phyloP scores from a whole-genome alignment of 805 yeast species.

The Lachancea sp. region DNA sequence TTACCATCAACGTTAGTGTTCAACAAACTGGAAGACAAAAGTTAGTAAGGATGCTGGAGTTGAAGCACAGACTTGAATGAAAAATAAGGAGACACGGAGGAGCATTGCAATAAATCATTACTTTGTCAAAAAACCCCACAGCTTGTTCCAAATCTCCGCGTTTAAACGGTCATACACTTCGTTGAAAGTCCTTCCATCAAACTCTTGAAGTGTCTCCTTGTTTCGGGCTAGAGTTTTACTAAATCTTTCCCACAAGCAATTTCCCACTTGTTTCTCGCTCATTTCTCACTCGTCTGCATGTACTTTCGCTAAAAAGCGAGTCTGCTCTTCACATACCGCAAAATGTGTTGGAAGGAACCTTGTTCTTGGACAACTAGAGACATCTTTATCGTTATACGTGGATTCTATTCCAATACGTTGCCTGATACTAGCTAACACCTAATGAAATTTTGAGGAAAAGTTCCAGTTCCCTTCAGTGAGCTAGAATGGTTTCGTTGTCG shows the following conservation, averaged over 20 bases:
- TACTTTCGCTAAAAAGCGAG: not conserved
- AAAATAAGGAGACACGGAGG: not conserved
- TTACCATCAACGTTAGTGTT: constrained; percentile 99
- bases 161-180: too few species aligned
- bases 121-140: too few species aligned
- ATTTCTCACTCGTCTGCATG: not conserved
- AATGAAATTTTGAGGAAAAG: constrained; percentile 4
- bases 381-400: constrained; percentile 47
- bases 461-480: constrained; percentile 5
- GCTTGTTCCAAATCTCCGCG: too few species aligned
- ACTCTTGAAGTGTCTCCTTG: too few species aligned
- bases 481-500: too few species aligned
- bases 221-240: too few species aligned
- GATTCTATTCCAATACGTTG: not conserved
- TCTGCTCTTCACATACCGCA: constrained; percentile 68
- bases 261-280: not conserved
- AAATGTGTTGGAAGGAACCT: constrained; percentile 99
- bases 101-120: too few species aligned
- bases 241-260: too few species aligned
- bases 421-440: not conserved
- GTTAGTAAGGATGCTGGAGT: constrained; percentile 33
- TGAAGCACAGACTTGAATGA: not conserved
- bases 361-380: constrained; percentile 98
- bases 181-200: too few species aligned
- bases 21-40: constrained; percentile 72